phyloP scores from a whole-genome alignment of 2,329 filamentous ascomycete genomes.

The Metarhizium sp. region DNA sequence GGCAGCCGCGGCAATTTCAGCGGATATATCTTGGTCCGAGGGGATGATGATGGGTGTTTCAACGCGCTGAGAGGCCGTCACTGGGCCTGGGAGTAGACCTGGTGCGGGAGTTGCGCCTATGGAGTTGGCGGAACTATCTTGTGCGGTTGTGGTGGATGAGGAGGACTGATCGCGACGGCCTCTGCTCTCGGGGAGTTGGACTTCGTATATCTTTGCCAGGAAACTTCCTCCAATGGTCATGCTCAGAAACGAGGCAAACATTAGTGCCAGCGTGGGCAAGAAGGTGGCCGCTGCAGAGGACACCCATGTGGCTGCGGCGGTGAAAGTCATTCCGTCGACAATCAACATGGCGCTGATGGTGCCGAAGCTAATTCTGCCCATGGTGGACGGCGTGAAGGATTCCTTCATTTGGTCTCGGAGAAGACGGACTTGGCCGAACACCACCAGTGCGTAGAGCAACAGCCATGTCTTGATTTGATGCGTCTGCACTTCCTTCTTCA shows the following conservation, averaged over 20 bases:
- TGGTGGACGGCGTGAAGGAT: slow-evolving; percentile 56
- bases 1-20: slow-evolving; percentile 43
- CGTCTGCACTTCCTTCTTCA: slow-evolving; percentile 52
- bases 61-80: slow-evolving; percentile 22
- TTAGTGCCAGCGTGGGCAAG: slow-evolving; percentile 46
- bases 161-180: slow-evolving; percentile 30
- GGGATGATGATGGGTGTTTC: slow-evolving; percentile 47
- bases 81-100: slow-evolving; percentile 30
- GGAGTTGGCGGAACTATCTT: slow-evolving; percentile 2
- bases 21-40: slow-evolving; percentile 54
- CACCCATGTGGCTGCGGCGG: slow-evolving; percentile 45
- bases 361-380: slow-evolving; percentile 56
- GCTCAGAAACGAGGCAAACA: slow-evolving; percentile 41
- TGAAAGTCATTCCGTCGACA: slow-evolving; percentile 51
- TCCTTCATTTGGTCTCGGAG: slow-evolving; percentile 57
- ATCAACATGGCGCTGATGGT: slow-evolving; percentile 53
- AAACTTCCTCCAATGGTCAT: slow-evolving; percentile 50
- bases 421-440: slow-evolving; percentile 52
- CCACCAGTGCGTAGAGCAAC: slow-evolving; percentile 43
- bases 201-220: slow-evolving; percentile 48
- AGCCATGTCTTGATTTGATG: slow-evolving; percentile 50
- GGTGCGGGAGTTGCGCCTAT: slow-evolving; percentile 7
- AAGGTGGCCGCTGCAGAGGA: slow-evolving; percentile 46
- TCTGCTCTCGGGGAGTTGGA: slow-evolving; percentile 46
- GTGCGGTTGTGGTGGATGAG: slow-evolving; percentile 10